Evolutionary conservation across 2,329 filamentous ascomycete genomes (phyloP).

Genomic region (Seiridium cupressi): DNA sequence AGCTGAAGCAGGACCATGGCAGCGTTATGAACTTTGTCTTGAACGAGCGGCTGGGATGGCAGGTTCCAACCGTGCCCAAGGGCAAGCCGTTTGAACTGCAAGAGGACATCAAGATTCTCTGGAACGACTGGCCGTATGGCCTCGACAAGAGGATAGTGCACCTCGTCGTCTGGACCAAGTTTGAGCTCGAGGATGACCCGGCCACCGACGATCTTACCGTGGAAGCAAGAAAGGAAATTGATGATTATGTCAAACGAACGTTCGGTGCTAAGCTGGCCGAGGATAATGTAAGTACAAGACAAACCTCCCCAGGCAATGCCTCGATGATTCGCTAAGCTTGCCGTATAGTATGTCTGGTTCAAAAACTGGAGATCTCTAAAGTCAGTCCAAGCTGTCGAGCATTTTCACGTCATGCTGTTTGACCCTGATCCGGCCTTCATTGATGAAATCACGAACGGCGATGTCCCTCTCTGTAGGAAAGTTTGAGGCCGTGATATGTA

Average conservation of each 20-base stretch:
- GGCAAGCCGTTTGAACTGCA: constrained; percentile 40
- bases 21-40: constrained; percentile 78
- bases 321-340: neutral
- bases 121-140: constrained; percentile 95
- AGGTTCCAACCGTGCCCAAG: constrained; percentile 32
- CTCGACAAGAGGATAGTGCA: constrained; percentile 77
- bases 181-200: constrained; percentile 68
- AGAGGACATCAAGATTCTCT: constrained; percentile 69
- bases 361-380: constrained; percentile 87
- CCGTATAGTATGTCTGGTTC: constrained; percentile 63
- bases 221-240: constrained; percentile 61
- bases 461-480: constrained; percentile 63
- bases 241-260: constrained; percentile 64
- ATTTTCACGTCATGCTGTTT: constrained; percentile 92
- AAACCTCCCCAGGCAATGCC: too few species aligned
- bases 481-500: constrained; percentile 12
- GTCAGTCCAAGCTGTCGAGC: constrained; percentile 82
- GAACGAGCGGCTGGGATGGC: constrained; percentile 68
- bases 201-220: constrained; percentile 66
- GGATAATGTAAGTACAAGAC: constrained; percentile 48
- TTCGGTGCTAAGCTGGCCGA: constrained; percentile 57
- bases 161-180: constrained; percentile 92
- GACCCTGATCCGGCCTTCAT: constrained; percentile 71
- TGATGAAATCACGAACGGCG: constrained; percentile 67
- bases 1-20: constrained; percentile 66